Evolutionary conservation across 768 basidiomycete genomes (phyloP).

Genomic region (Thelephora ganbajun): DNA sequence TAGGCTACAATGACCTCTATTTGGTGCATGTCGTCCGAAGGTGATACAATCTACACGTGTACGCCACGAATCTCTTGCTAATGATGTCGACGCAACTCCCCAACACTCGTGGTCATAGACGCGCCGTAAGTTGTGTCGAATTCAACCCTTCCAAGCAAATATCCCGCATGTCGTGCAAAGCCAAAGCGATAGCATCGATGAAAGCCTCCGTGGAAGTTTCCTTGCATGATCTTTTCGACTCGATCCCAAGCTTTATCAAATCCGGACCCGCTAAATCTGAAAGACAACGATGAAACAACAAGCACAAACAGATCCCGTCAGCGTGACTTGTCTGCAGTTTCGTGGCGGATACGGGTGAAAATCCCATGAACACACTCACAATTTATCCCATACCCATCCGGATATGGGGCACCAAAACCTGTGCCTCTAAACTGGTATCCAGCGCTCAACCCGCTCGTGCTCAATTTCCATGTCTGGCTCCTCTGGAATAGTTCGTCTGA

Average conservation of each 20-base stretch:
- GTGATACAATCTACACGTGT: no score
- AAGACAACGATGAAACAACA: no score
- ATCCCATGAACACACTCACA: constrained; percentile 36
- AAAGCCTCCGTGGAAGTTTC: constrained; percentile 61
- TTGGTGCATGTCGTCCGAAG: no score
- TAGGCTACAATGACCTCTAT: no score
- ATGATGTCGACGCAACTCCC: neutral
- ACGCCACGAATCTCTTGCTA: neutral
- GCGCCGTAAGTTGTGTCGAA: no score
- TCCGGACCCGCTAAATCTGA: constrained; percentile 71
- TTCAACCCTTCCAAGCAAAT: constrained; percentile 7
- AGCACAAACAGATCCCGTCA: no score
- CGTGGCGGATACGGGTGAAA: constrained; percentile 10
- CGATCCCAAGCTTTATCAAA: constrained; percentile 84
- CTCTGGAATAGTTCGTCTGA: constrained; percentile 62
- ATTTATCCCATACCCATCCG: constrained; percentile 88
- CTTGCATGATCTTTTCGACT: constrained; percentile 65
- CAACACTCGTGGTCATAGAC: neutral
- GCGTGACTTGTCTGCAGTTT: neutral
- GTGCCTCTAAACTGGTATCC: constrained; percentile 82
- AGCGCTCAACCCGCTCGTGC: constrained; percentile 83
- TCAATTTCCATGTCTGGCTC: constrained; percentile 77
- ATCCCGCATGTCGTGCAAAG: constrained; percentile 54
- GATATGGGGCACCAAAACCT: constrained; percentile 73
- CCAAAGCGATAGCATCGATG: constrained; percentile 43